Percentiles rank a stretch among this genome's conserved stretches.
Conservation (phyloP, 129 eudicot species). For the Silybum marianum region DNA sequence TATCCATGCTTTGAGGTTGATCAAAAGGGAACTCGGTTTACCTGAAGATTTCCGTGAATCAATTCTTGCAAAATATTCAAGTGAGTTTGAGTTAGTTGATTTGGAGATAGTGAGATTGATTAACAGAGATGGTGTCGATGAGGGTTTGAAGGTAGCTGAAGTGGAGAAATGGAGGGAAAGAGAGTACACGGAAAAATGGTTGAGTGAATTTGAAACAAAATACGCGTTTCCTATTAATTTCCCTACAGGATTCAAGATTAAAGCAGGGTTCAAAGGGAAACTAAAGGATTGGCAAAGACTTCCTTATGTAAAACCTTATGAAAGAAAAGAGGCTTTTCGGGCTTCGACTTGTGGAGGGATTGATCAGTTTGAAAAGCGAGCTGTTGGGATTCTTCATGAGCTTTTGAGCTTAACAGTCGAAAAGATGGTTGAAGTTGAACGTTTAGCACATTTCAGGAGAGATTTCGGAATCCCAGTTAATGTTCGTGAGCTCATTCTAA, state of each 20-base stretch:
- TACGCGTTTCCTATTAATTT: conserved; percentile 78
- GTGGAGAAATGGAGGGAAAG: conserved; percentile 80
- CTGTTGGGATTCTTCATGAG: conserved; percentile 86
- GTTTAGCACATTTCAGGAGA: conserved; percentile 72
- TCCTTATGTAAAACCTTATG: conserved; percentile 78
- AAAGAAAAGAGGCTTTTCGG: conserved; percentile 47
- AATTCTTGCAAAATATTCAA: conserved; percentile 52
- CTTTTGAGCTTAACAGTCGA: conserved; percentile 77
- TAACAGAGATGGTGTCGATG: conserved; percentile 35
- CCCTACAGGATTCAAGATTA: conserved; percentile 72
- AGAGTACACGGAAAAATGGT: conserved; percentile 82
- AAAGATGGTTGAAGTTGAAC: conserved; percentile 74
- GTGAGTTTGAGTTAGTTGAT: conserved; percentile 61
- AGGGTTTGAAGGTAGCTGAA: conserved; percentile 50
- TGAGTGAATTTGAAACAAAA: conserved; percentile 85
- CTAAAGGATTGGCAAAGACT: conserved; percentile 87
- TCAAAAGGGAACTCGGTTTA: conserved; percentile 70
- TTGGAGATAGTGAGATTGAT: conserved; percentile 64
- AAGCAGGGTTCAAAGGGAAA: conserved; percentile 60
- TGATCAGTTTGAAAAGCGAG: conserved; percentile 85
- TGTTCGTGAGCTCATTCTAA: conserved; percentile 70
- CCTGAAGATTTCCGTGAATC: conserved; percentile 85
- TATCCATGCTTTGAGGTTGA: conserved; percentile 77
- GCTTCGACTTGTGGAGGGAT: conserved; percentile 62
- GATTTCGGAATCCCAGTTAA: conserved; percentile 81